Base-by-base conservation (phyloP, 768 basidiomycete species). In the Asterophora parasitica region DNA sequence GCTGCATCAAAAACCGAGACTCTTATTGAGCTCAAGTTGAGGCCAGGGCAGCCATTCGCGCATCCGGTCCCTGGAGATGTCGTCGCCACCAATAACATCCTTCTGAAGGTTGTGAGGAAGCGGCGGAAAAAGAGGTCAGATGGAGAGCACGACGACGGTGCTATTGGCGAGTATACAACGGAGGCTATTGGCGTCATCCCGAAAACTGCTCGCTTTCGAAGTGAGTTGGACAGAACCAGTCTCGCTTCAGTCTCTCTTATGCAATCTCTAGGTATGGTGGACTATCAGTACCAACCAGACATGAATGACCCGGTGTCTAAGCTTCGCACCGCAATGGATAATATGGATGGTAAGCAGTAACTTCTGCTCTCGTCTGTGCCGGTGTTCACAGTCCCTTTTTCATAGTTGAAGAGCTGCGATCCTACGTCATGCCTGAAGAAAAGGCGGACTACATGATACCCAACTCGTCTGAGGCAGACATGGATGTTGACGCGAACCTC, bases 151-250 rank as follows among this genome's bases (percentile, higher is more conserved):
- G 62, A 54, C 10, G 69, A 70, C 42, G 67, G 60, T 4, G 41
- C 61, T 4, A 33, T 75, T 13, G 89, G 90, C 10, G 83, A 92
- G 59, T 95, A 86, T 64, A 85, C 76, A 1, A 75, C 81, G 11
- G 77, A 88, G 49, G 76, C 85, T 0, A 64, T 89, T 7, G 95
- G 94, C 0, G 65, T 83, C 10, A 73, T 88, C n/a, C 71, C 81
- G 0, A 92, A 87, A 68, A 90, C 92, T 3, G 86, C 82, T 43
- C 77, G 95, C 44, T 98, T 97, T 69, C 78, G 94, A 67, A 85
- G 95, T 94, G 60, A 67, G 85, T 73, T 15, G 32, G 16, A 17
- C 15, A 38, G 15, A 53, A 34, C 31, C 46, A 7, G 34, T 17
- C 19, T 50, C 30, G 8, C 17, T 8, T 31, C n/a, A 35, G 37